Base-by-base conservation (phyloP, 768 basidiomycete species). In the Cystobasidium onofrii region DNA sequence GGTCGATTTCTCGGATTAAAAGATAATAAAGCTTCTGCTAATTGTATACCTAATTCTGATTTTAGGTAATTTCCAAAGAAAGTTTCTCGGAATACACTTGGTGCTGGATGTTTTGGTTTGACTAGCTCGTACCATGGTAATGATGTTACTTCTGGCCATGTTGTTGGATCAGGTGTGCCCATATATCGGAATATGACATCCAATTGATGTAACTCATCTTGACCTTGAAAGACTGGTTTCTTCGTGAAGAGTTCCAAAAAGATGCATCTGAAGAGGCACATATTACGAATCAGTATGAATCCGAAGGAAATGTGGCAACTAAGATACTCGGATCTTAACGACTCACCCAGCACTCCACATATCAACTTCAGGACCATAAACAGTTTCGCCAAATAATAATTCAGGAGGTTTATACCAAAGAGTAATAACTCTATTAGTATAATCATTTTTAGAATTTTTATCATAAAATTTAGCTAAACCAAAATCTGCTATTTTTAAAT, bases 71-170 rank as follows among this genome's bases (percentile, higher is more conserved):
- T 62, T 23, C 20, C 74, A 77, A 88, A 85, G 80, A 95, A 97
- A n/a, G 88, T 81, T 57, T 90, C 88, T 61, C 90, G 85, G 79
- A 99, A 92, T 72, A 85, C 87, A 77, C 89, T 90, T 18, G 86
- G 85, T 12, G 92, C 82, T 15, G 82, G 80, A 62, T 91, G 88
- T 78, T 87, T 89, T 0, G 95, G 93, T 80, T 91, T 93, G 63
- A 99, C 89, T n/a, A 99, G 85, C 80, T 99, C 96, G 79, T 92
- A 99, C 96, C 96, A 99, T 1, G 96, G 96, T 62, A 99, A 83
- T 78, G 88, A 88, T 12, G 86, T 84, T 44, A 97, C 83, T 17
- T 86, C 87, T 3, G 90, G 86, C 96, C 96, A 99, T 1, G 57
- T 41, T 17, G 74, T 74, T 33, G 62, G 52, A 33, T 25, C 43